Conservation (phyloP, 2,329 filamentous ascomycete genomes). For the Alternaria metachromatica region DNA sequence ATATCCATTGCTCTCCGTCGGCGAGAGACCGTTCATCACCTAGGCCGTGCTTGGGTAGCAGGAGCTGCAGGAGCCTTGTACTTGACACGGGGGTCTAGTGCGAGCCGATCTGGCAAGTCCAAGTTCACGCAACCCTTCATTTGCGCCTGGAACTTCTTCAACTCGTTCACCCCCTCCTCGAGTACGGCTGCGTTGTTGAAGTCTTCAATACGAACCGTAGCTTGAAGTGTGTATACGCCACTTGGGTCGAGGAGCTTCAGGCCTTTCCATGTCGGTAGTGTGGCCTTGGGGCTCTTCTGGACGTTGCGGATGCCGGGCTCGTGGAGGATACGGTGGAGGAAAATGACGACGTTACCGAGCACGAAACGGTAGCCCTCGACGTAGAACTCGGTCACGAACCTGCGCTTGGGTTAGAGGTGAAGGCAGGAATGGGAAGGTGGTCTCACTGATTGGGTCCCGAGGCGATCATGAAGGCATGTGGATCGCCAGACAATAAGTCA, state of each 20-base stretch:
- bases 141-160: constrained; percentile 61
- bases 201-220: constrained; percentile 64
- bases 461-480: constrained; percentile 58
- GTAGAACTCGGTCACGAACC: constrained; percentile 64
- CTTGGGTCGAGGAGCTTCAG: constrained; percentile 62
- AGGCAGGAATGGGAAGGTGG: not conserved
- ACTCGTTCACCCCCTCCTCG: constrained; percentile 61
- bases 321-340: constrained; percentile 62
- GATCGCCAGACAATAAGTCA: constrained; percentile 57
- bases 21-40: constrained; percentile 16
- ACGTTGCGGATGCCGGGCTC: constrained; percentile 50
- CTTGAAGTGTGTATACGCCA: constrained; percentile 65
- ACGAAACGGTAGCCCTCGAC: constrained; percentile 65
- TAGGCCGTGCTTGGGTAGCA: constrained; percentile 20
- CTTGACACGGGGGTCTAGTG: constrained; percentile 66
- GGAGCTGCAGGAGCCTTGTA: constrained; percentile 42
- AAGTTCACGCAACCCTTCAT: constrained; percentile 65
- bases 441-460: constrained; percentile 60
- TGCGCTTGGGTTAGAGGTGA: constrained; percentile 40
- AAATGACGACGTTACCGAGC: constrained; percentile 63
- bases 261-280: constrained; percentile 53
- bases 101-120: constrained; percentile 63
- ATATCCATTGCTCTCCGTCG: not conserved
- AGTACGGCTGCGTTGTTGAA: constrained; percentile 61
- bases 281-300: constrained; percentile 41